A percentile compares a stretch with the other conserved stretches of the same genome.
Evolutionary conservation across 1,139 yeast genomes (phyloP).

Genomic region (Meyerozyma elateridarum): DNA sequence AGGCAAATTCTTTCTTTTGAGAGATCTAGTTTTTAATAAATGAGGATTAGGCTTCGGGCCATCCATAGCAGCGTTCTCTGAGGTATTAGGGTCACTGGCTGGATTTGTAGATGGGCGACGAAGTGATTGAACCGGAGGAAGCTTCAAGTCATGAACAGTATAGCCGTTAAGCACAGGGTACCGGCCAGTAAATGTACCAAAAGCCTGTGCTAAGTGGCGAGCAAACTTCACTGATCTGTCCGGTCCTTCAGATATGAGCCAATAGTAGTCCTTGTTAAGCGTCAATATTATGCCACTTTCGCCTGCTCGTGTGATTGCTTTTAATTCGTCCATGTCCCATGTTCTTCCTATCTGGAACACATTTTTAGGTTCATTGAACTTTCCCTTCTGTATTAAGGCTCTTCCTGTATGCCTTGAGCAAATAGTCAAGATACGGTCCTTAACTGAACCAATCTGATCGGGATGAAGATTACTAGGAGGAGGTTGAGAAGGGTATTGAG

Average conservation of each 20-base stretch:
- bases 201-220: slow-evolving; percentile 57
- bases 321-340: slow-evolving; percentile 80
- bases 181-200: slow-evolving; percentile 60
- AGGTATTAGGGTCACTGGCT: slow-evolving; percentile 6
- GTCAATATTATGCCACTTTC: slow-evolving; percentile 56
- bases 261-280: slow-evolving; percentile 77
- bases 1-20: slow-evolving; percentile 25
- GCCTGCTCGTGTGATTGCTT: slow-evolving; percentile 47
- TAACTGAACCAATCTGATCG: slow-evolving; percentile 32
- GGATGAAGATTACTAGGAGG: slow-evolving; percentile 33
- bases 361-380: slow-evolving; percentile 65
- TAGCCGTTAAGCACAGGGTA: slow-evolving; percentile 48
- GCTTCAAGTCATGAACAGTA: slow-evolving; percentile 30
- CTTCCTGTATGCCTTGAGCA: slow-evolving; percentile 50
- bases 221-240: slow-evolving; percentile 60
- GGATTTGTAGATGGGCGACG: slow-evolving; percentile 6
- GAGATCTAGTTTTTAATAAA: slow-evolving; percentile 22
- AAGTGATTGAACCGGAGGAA: slow-evolving; percentile 26
- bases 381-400: slow-evolving; percentile 79
- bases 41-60: slow-evolving; percentile 24
- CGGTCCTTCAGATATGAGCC: slow-evolving; percentile 70
- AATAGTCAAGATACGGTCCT: slow-evolving; percentile 37
- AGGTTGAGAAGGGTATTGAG: slow-evolving; percentile 35
- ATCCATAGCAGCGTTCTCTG: slow-evolving; percentile 15
- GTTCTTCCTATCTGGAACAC: slow-evolving; percentile 87